Base-by-base conservation (phyloP, 2,329 filamentous ascomycete species). In the Penicillium sp. region DNA sequence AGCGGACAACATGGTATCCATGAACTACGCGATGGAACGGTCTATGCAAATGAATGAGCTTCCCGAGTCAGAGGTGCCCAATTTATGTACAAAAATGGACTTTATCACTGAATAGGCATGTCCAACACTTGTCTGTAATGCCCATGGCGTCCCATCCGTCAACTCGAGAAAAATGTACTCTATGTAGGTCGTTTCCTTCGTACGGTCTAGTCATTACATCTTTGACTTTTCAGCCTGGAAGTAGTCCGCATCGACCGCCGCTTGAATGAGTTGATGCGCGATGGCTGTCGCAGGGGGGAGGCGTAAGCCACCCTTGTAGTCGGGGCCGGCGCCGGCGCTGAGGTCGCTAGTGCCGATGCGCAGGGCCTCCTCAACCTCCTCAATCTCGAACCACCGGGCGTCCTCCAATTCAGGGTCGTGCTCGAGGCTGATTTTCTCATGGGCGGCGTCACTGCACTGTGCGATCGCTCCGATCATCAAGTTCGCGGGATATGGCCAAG, bases 391-490 rank as follows among this genome's bases (percentile, higher is more conserved):
- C 93, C 93, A 98, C 66, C 82, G 85, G 3, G 93, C 93, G 68
- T 86, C 81, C 64, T 95, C 88, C 53, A 98, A 69, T 73, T 98
- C 93, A 0, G 88, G 88, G 66, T 98, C 93, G 67, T 97, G 86
- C 11, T 86, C 83, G 3, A 98, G 73, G 60, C 83, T 80, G 44
- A 98, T 90, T 29, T 71, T 79, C 76, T 98, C 93, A 26, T 88
- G 88, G 6, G 78, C 81, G 0, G 88, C 86, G 18, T 87, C 73
- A 2, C 90, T 88, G 45, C 70, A 71, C 73, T 97, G 90, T 0
- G 85, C 91, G 58, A 98, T 84, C 1, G 90, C 90, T 3, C 79
- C 88, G 57, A 94, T 88, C 86, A 94, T 93, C 59, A 94, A 66
- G 60, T 84, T 91, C 0, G 86, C 83, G 0, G 88, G 88, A 65